Conservation (phyloP, 208 protist species). For the Leishmania turanica region DNA sequence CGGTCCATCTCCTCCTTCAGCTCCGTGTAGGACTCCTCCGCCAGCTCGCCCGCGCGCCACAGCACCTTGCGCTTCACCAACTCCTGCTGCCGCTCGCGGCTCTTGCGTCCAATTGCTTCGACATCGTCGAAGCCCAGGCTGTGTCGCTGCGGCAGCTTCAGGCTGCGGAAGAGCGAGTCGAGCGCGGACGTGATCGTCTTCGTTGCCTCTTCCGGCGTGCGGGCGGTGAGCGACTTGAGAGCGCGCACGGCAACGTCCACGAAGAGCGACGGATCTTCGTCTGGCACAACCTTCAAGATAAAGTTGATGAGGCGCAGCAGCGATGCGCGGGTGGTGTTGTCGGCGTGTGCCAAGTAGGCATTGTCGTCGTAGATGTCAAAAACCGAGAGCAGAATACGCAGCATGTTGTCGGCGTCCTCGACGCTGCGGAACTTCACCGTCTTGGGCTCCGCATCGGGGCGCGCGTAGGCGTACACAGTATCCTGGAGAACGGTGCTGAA, state of each 20-base stretch:
- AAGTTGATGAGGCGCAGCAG: constrained; percentile 79
- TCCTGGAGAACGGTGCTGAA: constrained; percentile 82
- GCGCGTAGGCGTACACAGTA: constrained; percentile 82
- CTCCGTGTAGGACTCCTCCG: constrained; percentile 58
- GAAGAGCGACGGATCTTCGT: constrained; percentile 89
- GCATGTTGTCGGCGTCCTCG: constrained; percentile 85
- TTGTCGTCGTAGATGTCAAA: constrained; percentile 90
- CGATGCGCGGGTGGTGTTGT: constrained; percentile 84
- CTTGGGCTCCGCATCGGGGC: constrained; percentile 66
- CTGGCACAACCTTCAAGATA: constrained; percentile 86
- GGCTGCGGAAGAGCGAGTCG: constrained; percentile 82
- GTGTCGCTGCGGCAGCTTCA: constrained; percentile 78
- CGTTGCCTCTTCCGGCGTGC: constrained; percentile 81
- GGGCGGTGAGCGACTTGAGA: constrained; percentile 68
- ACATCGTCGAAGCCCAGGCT: constrained; percentile 87
- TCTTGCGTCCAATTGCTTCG: constrained; percentile 85
- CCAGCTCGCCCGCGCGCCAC: constrained; percentile 44
- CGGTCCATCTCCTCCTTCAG: constrained; percentile 85
- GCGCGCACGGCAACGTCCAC: constrained; percentile 81
- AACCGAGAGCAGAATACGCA: constrained; percentile 78
- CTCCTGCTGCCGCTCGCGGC: constrained; percentile 84
- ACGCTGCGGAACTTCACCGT: constrained; percentile 79
- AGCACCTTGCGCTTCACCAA: constrained; percentile 62
- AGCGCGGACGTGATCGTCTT: constrained; percentile 78
- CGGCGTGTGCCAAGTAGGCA: constrained; percentile 82